These are phyloP conservation scores for Pestalotiopsis sp. DNA, from an alignment of 2,329 filamentous ascomycete genomes.

Conservation along the genomic window DNA sequence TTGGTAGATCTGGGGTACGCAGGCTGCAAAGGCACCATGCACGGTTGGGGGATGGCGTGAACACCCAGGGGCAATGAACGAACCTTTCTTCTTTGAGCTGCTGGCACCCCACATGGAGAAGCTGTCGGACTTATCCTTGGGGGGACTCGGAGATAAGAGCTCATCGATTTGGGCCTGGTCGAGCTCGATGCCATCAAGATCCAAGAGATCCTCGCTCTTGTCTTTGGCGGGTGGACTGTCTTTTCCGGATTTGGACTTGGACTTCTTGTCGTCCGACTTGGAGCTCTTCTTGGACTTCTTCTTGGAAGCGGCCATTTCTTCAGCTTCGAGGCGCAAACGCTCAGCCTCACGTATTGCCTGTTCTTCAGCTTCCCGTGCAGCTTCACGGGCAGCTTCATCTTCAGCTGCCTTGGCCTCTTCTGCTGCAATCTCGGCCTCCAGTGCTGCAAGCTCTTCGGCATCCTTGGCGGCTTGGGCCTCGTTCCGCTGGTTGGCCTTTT, in stretches of 20 bases:
- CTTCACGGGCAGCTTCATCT: slow-evolving; percentile 20
- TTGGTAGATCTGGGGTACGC: slow-evolving; percentile 2
- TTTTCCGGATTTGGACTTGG: slow-evolving; percentile 21
- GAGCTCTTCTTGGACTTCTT: slow-evolving; percentile 47
- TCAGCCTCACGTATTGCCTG: slow-evolving; percentile 21
- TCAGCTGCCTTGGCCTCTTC: slow-evolving; percentile 19
- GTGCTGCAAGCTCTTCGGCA: slow-evolving; percentile 37
- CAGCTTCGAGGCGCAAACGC: slow-evolving; percentile 5
- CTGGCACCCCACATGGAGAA: slow-evolving; percentile 59
- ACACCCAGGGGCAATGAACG: slow-evolving; percentile 22
- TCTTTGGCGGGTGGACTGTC: slow-evolving; percentile 6
- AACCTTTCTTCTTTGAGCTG: slow-evolving; percentile 41
- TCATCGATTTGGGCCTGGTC: slow-evolving; percentile 24
- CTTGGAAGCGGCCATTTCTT: slow-evolving; percentile 23
- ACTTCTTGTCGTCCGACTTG: slow-evolving; percentile 32
- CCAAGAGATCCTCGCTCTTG: slow-evolving; percentile 25
- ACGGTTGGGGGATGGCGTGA: slow-evolving; percentile 1
- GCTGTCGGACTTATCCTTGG: slow-evolving; percentile 38
- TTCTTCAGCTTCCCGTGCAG: slow-evolving; percentile 21
- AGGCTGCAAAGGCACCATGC: slow-evolving; percentile 22
- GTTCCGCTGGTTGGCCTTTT: slow-evolving; percentile 32
- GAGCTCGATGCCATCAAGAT: slow-evolving; percentile 33
- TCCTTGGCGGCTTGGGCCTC: slow-evolving; percentile 38
- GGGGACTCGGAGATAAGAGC: slow-evolving; percentile 23
- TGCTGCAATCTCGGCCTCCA: slow-evolving; percentile 23